Conservation (phyloP, 257 asterid species). For the Solanum bulbocastanum region DNA sequence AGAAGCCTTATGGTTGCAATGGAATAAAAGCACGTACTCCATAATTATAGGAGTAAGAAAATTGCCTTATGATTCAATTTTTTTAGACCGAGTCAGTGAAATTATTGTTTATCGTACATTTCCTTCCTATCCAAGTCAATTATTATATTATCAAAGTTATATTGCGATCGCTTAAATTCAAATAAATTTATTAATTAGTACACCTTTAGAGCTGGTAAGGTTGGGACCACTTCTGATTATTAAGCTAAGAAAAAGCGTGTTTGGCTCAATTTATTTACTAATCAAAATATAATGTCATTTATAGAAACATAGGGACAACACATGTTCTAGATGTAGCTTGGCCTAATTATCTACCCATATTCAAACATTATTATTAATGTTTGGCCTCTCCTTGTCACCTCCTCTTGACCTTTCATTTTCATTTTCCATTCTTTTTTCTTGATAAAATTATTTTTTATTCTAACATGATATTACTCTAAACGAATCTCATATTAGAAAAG, state of each 20-base stretch:
- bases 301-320: background rate
- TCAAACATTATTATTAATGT: background rate
- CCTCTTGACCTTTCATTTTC: background rate
- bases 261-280: background rate
- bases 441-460: background rate
- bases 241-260: background rate
- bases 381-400: background rate
- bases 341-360: background rate
- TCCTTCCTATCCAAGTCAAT: background rate
- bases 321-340: background rate
- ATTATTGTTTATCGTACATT: background rate
- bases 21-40: background rate
- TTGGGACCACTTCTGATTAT: background rate
- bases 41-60: background rate
- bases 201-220: background rate
- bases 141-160: too few relatives aligned
- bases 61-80: background rate
- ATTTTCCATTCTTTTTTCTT: background rate
- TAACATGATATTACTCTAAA: background rate
- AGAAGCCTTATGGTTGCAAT: background rate
- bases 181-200: background rate
- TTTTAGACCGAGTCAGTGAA: background rate
- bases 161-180: too few relatives aligned
- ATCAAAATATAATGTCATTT: background rate
- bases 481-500: background rate